These are phyloP conservation scores for Pyricularia sp. DNA, from an alignment of 2,329 filamentous ascomycete genomes.

Conservation along the genomic window DNA sequence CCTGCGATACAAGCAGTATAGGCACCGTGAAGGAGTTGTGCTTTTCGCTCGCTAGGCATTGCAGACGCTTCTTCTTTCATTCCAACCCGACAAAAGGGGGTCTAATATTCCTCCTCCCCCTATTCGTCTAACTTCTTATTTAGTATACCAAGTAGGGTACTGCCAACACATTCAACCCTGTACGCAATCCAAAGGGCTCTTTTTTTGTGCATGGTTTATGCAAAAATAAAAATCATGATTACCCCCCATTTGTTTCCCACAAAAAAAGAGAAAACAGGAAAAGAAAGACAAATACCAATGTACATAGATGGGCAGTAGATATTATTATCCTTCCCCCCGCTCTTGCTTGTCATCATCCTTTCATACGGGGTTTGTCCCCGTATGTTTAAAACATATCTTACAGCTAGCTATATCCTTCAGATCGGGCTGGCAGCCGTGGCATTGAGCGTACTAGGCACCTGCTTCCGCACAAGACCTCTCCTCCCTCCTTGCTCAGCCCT, in stretches of 20 bases:
- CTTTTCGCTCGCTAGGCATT: neutral
- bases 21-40: no score
- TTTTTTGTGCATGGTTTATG: neutral
- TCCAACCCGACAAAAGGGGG: neutral
- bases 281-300: neutral
- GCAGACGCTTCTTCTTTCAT: neutral
- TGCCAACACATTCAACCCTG: neutral
- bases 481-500: constrained; percentile 42
- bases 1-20: neutral
- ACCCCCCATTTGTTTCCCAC: neutral
- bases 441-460: constrained; percentile 33
- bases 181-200: neutral
- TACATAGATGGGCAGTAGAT: neutral
- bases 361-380: neutral
- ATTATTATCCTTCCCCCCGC: neutral
- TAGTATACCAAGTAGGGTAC: neutral
- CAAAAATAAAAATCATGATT: neutral
- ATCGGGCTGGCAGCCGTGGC: constrained; percentile 12
- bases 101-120: neutral
- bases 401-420: neutral
- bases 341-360: neutral
- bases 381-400: neutral
- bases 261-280: neutral
- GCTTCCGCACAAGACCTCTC: constrained; percentile 43
- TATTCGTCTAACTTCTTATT: neutral